A percentile compares a stretch with the other conserved stretches of the same genome.
phyloP scores from a whole-genome alignment of 1,139 yeast species.

The Nematodospora anomalae region DNA sequence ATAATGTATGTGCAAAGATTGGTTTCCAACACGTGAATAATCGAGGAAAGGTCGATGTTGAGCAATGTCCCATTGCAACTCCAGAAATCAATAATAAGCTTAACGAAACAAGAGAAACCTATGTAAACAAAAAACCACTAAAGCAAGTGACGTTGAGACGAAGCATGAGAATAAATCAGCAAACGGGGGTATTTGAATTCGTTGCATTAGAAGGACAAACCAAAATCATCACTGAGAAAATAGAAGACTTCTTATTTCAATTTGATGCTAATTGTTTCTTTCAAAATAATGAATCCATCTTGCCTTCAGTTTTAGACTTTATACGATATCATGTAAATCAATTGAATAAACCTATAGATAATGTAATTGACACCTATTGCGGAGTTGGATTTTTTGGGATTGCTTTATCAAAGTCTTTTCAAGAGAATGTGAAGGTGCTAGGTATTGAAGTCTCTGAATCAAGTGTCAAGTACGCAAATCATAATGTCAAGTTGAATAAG shows the following conservation, averaged over 20 bases:
- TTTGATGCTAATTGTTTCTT: slow-evolving; percentile 37
- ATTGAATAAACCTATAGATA: slow-evolving; percentile 20
- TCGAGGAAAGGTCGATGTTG: slow-evolving; percentile 28
- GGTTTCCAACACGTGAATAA: slow-evolving; percentile 36
- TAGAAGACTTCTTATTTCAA: slow-evolving; percentile 33
- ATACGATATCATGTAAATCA: slow-evolving; percentile 25
- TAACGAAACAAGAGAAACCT: slow-evolving; percentile 3
- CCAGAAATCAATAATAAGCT: slow-evolving; percentile 23
- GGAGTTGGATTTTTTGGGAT: slow-evolving; percentile 51
- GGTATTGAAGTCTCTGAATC: slow-evolving; percentile 42
- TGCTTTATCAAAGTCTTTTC: slow-evolving; percentile 30
- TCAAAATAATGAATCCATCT: slow-evolving; percentile 35
- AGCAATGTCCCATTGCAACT: slow-evolving; percentile 34
- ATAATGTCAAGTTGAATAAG: slow-evolving; percentile 42
- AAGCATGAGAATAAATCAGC: slow-evolving; percentile 29
- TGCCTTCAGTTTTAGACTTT: slow-evolving; percentile 37
- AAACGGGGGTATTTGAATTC: slow-evolving; percentile 31
- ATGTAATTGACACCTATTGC: slow-evolving; percentile 46
- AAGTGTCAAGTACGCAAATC: slow-evolving; percentile 38
- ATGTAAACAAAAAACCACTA: slow-evolving; percentile 3
- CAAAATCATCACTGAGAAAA: slow-evolving; percentile 30
- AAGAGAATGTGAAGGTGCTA: slow-evolving; percentile 33
- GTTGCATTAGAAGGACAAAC: slow-evolving; percentile 28
- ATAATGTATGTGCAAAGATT: slow-evolving; percentile 15
- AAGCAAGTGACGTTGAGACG: slow-evolving; percentile 28